phyloP scores from a whole-genome alignment of 2,329 filamentous ascomycete species.

The Aulographum hederae region DNA sequence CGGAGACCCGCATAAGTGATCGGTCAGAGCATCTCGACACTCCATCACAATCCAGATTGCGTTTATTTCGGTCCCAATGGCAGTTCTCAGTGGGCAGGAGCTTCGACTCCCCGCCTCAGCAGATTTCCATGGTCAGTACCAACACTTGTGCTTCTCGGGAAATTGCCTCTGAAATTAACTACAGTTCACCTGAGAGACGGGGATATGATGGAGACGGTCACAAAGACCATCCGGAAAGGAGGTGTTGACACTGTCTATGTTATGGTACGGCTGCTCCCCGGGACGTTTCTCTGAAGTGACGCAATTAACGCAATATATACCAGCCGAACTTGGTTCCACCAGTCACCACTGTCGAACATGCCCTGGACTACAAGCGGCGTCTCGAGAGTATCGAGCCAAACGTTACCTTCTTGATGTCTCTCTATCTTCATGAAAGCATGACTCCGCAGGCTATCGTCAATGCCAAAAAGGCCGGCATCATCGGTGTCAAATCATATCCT shows the following conservation, averaged over 20 bases:
- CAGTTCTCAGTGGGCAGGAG: no score
- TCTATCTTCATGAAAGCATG: conserved; percentile 30
- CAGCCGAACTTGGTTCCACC: conserved; percentile 32
- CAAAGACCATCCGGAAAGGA: conserved; percentile 29
- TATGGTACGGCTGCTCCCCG: conserved; percentile 22
- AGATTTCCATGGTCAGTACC: neutral
- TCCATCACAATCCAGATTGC: no score
- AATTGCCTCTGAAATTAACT: neutral
- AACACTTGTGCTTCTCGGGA: no score
- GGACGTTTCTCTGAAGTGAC: conserved; percentile 2
- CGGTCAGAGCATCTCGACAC: no score
- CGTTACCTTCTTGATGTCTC: conserved; percentile 31
- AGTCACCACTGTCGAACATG: conserved; percentile 28
- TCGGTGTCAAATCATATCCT: conserved; percentile 53
- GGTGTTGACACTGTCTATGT: conserved; percentile 36
- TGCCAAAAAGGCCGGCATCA: conserved; percentile 54
- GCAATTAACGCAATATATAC: neutral
- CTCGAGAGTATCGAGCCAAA: conserved; percentile 27
- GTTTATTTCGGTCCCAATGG: no score
- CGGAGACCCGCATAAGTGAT: no score
- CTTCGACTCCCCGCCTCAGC: neutral
- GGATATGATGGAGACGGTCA: conserved; percentile 31
- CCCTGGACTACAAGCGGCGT: conserved; percentile 25
- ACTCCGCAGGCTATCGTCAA: conserved; percentile 41
- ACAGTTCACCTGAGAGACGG: conserved; percentile 31